phyloP scores from a whole-genome alignment of 164 flowering plant genomes.

The Chloranthus sessilifolius region DNA sequence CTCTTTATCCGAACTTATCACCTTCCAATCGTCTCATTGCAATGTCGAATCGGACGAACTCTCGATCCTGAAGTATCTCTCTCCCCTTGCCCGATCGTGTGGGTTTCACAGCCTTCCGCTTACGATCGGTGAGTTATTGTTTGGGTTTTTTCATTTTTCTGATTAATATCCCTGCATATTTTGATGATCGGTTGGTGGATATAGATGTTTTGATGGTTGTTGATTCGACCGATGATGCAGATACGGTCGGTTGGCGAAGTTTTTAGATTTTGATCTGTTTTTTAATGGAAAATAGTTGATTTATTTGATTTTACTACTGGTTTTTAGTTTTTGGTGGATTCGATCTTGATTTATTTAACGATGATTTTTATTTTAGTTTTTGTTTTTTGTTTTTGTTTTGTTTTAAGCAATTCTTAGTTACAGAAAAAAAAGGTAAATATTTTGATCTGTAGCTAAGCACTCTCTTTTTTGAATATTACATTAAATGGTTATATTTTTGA shows the following conservation, averaged over 20 bases:
- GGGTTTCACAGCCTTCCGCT: slow-evolving; percentile 5
- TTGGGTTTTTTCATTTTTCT: neutral
- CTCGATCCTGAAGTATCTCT: neutral
- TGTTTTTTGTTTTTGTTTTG: neutral
- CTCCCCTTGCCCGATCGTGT: slow-evolving; percentile 19
- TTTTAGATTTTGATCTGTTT: no score
- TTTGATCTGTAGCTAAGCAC: slow-evolving; percentile 16
- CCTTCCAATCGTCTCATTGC: neutral
- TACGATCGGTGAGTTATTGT: slow-evolving; percentile 24
- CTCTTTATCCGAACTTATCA: neutral
- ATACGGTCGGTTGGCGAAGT: no score
- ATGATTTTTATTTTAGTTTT: neutral
- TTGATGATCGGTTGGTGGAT: slow-evolving; percentile 14
- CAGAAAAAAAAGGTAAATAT: neutral
- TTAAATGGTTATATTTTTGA: neutral
- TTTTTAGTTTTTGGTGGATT: neutral
- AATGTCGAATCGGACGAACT: slow-evolving; percentile 9
- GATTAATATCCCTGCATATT: no score
- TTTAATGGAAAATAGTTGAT: no score
- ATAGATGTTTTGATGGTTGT: no score
- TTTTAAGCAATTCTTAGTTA: neutral
- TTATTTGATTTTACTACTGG: no score
- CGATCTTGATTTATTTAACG: neutral
- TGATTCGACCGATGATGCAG: no score
- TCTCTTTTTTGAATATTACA: slow-evolving; percentile 8